A percentile compares a stretch with the other conserved stretches of the same genome.
phyloP scores from a whole-genome alignment of 352 stramenopile species.

The Phytopythium delawarense region DNA sequence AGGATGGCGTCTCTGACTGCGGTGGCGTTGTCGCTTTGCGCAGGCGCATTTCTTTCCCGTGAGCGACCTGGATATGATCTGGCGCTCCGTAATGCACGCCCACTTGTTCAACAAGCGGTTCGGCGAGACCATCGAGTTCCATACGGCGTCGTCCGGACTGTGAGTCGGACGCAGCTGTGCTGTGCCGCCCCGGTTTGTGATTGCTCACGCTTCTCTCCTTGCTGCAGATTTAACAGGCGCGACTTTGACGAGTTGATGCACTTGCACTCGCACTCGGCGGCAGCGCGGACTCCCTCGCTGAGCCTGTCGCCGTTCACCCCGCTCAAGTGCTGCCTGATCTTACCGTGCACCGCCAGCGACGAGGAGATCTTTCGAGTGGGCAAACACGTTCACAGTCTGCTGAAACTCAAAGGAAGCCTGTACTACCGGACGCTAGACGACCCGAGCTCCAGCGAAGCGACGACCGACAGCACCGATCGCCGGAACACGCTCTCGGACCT shows the following conservation, averaged over 20 bases:
- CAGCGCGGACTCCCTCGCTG: constrained; percentile 28
- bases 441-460: neutral
- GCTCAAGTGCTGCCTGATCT: constrained; percentile 66
- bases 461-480: constrained; percentile 4
- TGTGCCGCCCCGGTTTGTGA: neutral
- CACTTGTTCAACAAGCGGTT: constrained; percentile 58
- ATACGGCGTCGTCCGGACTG: constrained; percentile 43
- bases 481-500: constrained; percentile 20
- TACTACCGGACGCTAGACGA: constrained; percentile 54
- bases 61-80: constrained; percentile 54
- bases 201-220: constrained; percentile 5
- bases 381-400: constrained; percentile 56
- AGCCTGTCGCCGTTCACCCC: constrained; percentile 30
- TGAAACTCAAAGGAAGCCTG: constrained; percentile 60
- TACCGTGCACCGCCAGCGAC: constrained; percentile 48
- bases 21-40: neutral
- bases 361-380: constrained; percentile 75
- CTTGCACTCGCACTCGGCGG: constrained; percentile 42
- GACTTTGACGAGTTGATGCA: constrained; percentile 83
- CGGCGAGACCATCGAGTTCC: constrained; percentile 61
- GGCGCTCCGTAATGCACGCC: constrained; percentile 55
- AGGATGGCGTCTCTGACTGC: neutral
- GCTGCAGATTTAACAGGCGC: constrained; percentile 41
- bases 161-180: constrained; percentile 21
- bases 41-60: constrained; percentile 57